Evolutionary conservation across 1,139 yeast species (phyloP).

Genomic region (Lodderomyces elongisporus): DNA sequence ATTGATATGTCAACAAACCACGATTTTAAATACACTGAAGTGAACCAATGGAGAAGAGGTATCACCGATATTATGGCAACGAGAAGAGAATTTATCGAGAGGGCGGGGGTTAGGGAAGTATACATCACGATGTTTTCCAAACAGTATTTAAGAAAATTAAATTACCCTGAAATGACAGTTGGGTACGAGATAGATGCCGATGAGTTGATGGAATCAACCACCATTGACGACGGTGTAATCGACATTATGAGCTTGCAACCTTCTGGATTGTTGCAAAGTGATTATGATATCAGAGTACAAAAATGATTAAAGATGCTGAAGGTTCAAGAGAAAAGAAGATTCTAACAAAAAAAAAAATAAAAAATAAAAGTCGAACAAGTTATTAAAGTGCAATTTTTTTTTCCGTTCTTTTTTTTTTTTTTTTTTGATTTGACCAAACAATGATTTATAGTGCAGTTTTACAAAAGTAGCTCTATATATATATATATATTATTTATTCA

Average conservation of each 20-base stretch:
- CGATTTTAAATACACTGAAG: slow-evolving; percentile 27
- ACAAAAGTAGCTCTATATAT: too few species aligned
- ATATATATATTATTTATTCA: too few species aligned
- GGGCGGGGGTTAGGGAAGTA: slow-evolving; percentile 24
- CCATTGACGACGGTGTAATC: slow-evolving; percentile 9
- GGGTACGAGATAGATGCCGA: slow-evolving; percentile 6
- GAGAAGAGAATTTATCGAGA: slow-evolving; percentile 23
- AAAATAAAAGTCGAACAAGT: too few species aligned
- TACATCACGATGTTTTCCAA: slow-evolving; percentile 24
- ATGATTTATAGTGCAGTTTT: too few species aligned
- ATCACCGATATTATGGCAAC: slow-evolving; percentile 23
- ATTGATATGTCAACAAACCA: slow-evolving; percentile 20
- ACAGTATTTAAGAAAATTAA: slow-evolving; percentile 22
- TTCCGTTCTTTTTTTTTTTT: too few species aligned
- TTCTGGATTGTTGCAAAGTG: slow-evolving; percentile 17
- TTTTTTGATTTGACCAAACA: too few species aligned
- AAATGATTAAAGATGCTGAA: too few species aligned
- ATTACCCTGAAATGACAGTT: slow-evolving; percentile 22
- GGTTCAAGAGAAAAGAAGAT: background rate
- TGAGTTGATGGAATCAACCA: slow-evolving; percentile 3
- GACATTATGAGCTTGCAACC: slow-evolving; percentile 16
- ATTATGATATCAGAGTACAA: slow-evolving; percentile 6
- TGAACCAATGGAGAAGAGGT: slow-evolving; percentile 26
- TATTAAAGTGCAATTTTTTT: too few species aligned
- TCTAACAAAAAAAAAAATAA: too few species aligned